Base-by-base conservation (phyloP, 108 stramenopile genomes). In the Seminavis robusta region DNA sequence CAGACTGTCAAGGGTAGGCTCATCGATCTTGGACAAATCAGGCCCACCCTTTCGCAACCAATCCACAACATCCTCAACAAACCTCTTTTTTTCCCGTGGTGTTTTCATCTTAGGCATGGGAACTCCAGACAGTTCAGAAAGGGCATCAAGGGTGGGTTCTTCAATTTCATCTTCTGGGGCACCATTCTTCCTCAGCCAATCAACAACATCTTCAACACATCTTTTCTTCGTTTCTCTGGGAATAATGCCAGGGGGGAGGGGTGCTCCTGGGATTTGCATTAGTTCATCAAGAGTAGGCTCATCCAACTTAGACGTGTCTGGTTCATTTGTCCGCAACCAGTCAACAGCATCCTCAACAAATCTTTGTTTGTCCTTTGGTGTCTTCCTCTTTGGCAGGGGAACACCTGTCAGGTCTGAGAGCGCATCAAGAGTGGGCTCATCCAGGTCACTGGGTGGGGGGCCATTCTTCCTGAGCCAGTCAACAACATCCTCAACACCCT, bases 31-130 rank as follows among this genome's bases (percentile, higher is more conserved):
- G 16, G 32, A 20, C 4, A 33, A 33, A 52, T 52, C 52, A 5
- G 52, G 52, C 8, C 34, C 19, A 36, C 34, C 34, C 33, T 36
- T 30, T 15, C 52, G 31, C 3, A 52, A 6, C 52, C 52, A 52
- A 3, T 52, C 23, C 15, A 52, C 17, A 31, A 36, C 8, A 36
- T 52, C 30, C 33, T 52, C 52, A 41, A 46, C 33, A 40, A n/a
- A 50, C 13, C 33, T 56, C 47, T 26, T 40, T 47, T n/a, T 51
- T 45, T 36, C 59, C 58, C 25, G 48, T 28, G 5, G 32, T 15
- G 15, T 5, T 15, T 26, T 21, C 20, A 10, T 47, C 7, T 11
- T 30, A 28, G 32, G 0, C 17, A 20, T 21, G 10, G 23, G 28
- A 33, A 34, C 13, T 15, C 48, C 48, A 25, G 48, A n/a, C 9